Conservation (phyloP, 768 basidiomycete genomes). For the Tulasnella sp. region DNA sequence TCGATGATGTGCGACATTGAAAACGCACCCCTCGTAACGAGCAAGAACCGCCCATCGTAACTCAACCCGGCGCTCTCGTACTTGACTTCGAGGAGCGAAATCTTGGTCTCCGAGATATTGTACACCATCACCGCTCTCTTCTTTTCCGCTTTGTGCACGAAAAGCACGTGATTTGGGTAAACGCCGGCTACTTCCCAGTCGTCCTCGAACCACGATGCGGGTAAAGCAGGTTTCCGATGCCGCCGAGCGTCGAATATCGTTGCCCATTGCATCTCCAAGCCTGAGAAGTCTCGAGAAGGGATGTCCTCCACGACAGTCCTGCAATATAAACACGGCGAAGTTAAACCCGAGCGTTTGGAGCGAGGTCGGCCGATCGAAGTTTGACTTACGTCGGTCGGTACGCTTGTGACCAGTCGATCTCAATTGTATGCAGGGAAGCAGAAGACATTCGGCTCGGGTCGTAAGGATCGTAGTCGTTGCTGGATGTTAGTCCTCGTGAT, state of each 20-base stretch:
- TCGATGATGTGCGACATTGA: too few relatives aligned
- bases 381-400: background rate
- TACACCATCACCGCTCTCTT: too few relatives aligned
- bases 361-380: background rate
- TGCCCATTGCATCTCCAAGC: background rate
- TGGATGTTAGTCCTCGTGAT: background rate
- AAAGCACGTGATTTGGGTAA: too few relatives aligned
- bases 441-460: background rate
- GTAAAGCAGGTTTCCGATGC: background rate
- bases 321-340: background rate
- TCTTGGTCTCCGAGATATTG: too few relatives aligned
- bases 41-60: too few relatives aligned
- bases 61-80: too few relatives aligned
- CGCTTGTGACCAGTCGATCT: background rate
- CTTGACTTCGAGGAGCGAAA: too few relatives aligned
- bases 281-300: background rate
- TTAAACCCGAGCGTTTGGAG: background rate
- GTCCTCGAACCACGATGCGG: background rate
- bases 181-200: too few relatives aligned
- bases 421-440: background rate
- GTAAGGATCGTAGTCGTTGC: background rate
- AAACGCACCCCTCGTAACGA: too few relatives aligned
- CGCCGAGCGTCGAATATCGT: background rate
- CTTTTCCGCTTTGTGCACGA: too few relatives aligned
- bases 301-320: background rate